A percentile compares a stretch with the other conserved stretches of the same genome.
These are phyloP conservation scores for Penicillium sp. DNA, from an alignment of 2,329 filamentous ascomycete genomes.

Conservation along the genomic window DNA sequence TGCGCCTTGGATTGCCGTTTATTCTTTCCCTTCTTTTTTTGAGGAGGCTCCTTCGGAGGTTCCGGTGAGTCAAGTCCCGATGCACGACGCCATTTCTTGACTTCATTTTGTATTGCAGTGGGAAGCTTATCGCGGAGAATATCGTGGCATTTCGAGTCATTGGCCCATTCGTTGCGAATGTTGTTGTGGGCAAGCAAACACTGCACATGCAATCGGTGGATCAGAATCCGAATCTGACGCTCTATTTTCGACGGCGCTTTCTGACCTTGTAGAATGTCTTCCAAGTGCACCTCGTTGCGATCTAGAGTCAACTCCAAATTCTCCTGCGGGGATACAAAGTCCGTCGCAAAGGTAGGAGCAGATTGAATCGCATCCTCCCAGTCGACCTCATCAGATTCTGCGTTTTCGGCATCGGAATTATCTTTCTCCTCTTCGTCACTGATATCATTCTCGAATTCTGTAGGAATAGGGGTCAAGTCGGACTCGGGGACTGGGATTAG, in stretches of 20 bases:
- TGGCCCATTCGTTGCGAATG: conserved; percentile 81
- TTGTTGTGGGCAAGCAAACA: conserved; percentile 88
- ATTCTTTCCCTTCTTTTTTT: conserved; percentile 44
- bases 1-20: conserved; percentile 37
- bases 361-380: conserved; percentile 62
- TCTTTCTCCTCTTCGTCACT: conserved; percentile 29
- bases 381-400: conserved; percentile 63
- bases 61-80: conserved; percentile 63
- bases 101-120: conserved; percentile 69
- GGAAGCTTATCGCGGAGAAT: conserved; percentile 77
- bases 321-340: conserved; percentile 59
- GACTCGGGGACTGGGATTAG: conserved; percentile 38
- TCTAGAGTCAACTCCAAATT: conserved; percentile 76
- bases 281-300: conserved; percentile 59
- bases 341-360: conserved; percentile 35
- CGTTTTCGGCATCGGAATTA: conserved; percentile 46
- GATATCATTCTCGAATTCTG: conserved; percentile 42
- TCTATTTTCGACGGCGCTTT: conserved; percentile 88
- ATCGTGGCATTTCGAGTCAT: conserved; percentile 75
- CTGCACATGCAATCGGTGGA: conserved; percentile 89
- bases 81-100: conserved; percentile 73
- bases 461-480: conserved; percentile 43
- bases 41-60: conserved; percentile 42
- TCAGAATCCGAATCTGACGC: conserved; percentile 74
- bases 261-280: conserved; percentile 68